Base-by-base conservation (phyloP, 805 yeast genomes). In the Candida schatavii region DNA sequence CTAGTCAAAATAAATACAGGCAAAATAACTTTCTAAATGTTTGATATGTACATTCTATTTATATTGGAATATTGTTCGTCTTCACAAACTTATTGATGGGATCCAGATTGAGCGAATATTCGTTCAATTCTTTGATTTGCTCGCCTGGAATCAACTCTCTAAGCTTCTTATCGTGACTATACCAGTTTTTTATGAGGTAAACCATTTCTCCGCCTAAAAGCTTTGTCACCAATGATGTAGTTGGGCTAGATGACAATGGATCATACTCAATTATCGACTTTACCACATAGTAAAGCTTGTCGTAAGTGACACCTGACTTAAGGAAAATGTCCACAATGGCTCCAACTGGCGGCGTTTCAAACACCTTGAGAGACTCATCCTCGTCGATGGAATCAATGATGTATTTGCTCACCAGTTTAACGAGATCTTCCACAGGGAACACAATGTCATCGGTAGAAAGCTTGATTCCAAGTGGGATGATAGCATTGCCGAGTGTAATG, bases 401-500 rank as follows among this genome's bases (percentile, higher is more conserved):
- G 50, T 80, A 73, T 49, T 76, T 77, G 49, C 83, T 72, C 36
- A 87, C 66, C 46, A 84, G 68, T 44, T 86, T 83, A 50, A 88
- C 69, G 36, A 90, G 68, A 42, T 80, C 82, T 48, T 78, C 78
- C 5, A 86, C 72, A 15, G 97, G 95, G 68, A 90, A 88, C 3
- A 89, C 85, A 54, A 79, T 73, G 51, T 88, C 96, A 32, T 86
- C 80, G 19, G 77, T 75, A 40, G 78, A 71, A 38, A 88, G 69
- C 55, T 77, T 78, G 44, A 77, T 70, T 0, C 96, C 97, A 40
- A 84, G 62, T 14, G 64, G 57, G 6, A 68, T 55, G 48, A 77
- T 71, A 23, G 66, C 61, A 41, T 66, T 70, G 32, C 63, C 51
- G 20, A 75, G 44, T 9, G 55, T 57, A 18, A 66, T 52, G 46